Conservation (phyloP, 2,329 filamentous ascomycete species). For the Colletotrichum sp. region DNA sequence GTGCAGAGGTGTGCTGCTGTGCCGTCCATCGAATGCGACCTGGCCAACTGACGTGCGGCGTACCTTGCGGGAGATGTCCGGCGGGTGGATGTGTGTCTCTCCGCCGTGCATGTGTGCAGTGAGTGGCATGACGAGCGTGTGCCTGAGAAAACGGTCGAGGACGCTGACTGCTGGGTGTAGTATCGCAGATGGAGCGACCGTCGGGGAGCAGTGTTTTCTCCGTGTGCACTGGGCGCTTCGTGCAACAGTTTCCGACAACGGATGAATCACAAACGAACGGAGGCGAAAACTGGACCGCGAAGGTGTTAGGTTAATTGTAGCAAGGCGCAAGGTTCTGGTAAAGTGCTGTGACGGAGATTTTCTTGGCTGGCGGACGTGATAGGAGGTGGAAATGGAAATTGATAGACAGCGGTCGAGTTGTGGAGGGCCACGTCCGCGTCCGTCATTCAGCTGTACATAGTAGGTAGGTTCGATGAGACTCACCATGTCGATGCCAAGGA, state of each 20-base stretch:
- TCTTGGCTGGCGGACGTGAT: neutral
- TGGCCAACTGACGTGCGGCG: neutral
- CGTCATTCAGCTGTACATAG: neutral
- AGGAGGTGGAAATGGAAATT: neutral
- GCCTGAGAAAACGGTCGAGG: neutral
- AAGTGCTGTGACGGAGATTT: neutral
- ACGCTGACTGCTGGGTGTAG: neutral
- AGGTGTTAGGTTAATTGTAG: neutral
- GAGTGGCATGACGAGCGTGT: neutral
- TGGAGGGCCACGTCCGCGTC: conserved; percentile 2
- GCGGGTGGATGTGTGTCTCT: neutral
- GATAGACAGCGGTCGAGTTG: neutral
- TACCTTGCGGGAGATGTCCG: neutral
- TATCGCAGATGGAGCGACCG: neutral
- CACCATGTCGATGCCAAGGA: neutral
- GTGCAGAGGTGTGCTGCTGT: neutral
- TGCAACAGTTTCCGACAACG: conserved; percentile 1
- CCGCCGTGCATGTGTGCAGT: neutral
- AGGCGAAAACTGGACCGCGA: neutral
- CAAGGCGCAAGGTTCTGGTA: neutral
- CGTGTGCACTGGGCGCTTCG: neutral
- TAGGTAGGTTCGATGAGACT: neutral
- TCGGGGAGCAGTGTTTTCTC: neutral
- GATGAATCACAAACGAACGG: conserved; percentile 12
- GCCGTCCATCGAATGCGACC: neutral